These are phyloP conservation scores for Coemansia brasiliensis DNA, from an alignment of 192 early-diverging fungal species.

Conservation along the genomic window DNA sequence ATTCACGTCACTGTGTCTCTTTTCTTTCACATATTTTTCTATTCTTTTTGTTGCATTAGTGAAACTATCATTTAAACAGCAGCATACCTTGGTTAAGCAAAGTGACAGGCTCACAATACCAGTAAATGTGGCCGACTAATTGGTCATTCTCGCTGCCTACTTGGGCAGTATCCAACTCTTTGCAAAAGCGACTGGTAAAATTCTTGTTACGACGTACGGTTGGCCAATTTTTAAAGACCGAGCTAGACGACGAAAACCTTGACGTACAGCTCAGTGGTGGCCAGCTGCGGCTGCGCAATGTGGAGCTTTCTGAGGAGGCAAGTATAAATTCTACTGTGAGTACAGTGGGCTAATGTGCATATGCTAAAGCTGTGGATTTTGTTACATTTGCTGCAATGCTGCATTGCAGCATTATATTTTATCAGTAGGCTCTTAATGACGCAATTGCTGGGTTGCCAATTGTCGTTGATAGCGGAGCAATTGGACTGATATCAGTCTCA, in stretches of 20 bases:
- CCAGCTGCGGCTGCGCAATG: conserved; percentile 70
- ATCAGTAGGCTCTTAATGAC: conserved; percentile 71
- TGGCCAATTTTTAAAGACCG: conserved; percentile 80
- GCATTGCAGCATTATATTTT: background rate
- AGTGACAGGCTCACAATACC: background rate
- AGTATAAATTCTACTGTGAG: background rate
- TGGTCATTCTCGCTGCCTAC: conserved; percentile 54
- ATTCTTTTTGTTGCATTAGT: conserved; percentile 7
- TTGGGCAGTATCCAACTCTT: conserved; percentile 62
- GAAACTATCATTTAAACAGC: background rate
- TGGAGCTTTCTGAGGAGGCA: conserved; percentile 79
- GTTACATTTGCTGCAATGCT: background rate
- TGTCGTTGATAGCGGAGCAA: conserved; percentile 65
- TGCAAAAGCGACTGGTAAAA: conserved; percentile 84
- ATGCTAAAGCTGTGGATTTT: background rate
- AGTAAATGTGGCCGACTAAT: conserved; percentile 47
- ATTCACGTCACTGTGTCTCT: background rate
- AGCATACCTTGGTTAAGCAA: too few species aligned
- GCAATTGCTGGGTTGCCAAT: conserved; percentile 67
- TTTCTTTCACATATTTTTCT: conserved; percentile 1
- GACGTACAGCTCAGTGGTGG: conserved; percentile 84
- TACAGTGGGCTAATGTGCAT: conserved; percentile 6
- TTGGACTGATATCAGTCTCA: conserved; percentile 66
- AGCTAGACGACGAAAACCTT: conserved; percentile 74
- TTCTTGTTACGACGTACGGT: conserved; percentile 79